Percentiles rank a stretch among this genome's conserved stretches.
phyloP scores from a whole-genome alignment of 192 early-diverging fungal species.

The Gigaspora rosea region DNA sequence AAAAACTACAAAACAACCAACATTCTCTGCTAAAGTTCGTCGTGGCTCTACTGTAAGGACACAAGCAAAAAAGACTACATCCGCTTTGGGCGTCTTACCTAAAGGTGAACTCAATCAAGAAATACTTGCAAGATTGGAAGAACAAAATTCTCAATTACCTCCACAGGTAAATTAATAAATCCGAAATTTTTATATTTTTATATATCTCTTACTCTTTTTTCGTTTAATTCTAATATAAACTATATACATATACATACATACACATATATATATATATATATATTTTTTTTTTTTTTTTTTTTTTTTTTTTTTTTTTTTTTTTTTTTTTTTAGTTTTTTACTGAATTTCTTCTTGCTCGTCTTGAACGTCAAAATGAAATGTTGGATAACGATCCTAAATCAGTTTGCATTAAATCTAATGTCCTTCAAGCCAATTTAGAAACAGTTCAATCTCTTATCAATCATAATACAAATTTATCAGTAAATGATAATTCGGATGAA shows the following conservation, averaged over 20 bases:
- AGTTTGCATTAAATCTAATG: constrained; percentile 60
- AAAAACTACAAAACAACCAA: background rate
- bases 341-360: constrained; percentile 55
- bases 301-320: background rate
- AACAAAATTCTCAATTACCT: constrained; percentile 57
- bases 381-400: constrained; percentile 62
- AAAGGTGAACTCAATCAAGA: constrained; percentile 35
- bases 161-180: constrained; percentile 45
- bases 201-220: no score
- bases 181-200: no score
- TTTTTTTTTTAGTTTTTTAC: constrained; percentile 51
- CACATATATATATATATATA: no score
- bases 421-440: constrained; percentile 55
- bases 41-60: background rate
- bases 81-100: background rate
- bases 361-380: constrained; percentile 62
- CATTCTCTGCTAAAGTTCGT: background rate
- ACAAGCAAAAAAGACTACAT: background rate
- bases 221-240: no score
- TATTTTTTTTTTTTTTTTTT: no score
- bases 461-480: constrained; percentile 32
- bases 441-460: constrained; percentile 52
- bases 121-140: constrained; percentile 52
- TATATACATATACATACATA: no score
- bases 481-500: constrained; percentile 4